Evolutionary conservation across 2,329 filamentous ascomycete species (phyloP).

Genomic region (Fusarium buxicola): DNA sequence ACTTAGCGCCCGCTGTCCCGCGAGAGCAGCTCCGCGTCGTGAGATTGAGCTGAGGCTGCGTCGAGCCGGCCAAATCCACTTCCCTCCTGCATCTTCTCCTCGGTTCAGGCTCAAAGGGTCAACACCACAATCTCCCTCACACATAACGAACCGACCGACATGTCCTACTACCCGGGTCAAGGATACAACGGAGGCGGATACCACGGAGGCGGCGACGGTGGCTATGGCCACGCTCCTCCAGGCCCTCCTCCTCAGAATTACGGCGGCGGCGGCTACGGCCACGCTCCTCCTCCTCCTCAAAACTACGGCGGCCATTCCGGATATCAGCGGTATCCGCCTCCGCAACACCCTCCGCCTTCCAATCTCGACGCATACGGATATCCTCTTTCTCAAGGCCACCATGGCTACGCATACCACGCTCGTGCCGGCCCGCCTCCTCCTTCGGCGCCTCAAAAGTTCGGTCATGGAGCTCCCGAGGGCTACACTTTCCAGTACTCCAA

Average conservation of each 20-base stretch:
- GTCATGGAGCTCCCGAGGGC: constrained; percentile 73
- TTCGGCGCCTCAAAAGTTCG: constrained; percentile 66
- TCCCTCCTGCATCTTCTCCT: constrained; percentile 25
- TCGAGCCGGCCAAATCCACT: constrained; percentile 4
- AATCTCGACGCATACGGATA: constrained; percentile 62
- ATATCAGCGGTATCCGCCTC: constrained; percentile 48
- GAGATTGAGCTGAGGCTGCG: constrained; percentile 11
- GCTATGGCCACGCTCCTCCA: constrained; percentile 44
- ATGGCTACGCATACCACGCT: constrained; percentile 45
- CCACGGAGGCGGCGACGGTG: constrained; percentile 45
- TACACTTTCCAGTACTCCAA: constrained; percentile 83
- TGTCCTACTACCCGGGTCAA: constrained; percentile 58
- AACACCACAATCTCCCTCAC: constrained; percentile 5
- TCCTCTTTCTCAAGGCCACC: constrained; percentile 50
- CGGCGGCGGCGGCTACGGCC: constrained; percentile 39
- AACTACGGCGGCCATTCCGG: constrained; percentile 38
- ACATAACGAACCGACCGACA: constrained; percentile 34
- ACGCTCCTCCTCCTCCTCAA: constrained; percentile 4
- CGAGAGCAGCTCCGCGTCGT: constrained; percentile 6
- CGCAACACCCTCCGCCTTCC: constrained; percentile 55
- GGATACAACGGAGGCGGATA: constrained; percentile 50
- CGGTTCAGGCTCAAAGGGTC: constrained; percentile 11
- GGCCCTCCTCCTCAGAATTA: constrained; percentile 45
- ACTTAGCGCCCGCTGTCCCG: constrained; percentile 32
- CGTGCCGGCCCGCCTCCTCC: constrained; percentile 59